Base-by-base conservation (phyloP, 257 asterid genomes). In the Capsicum rhomboideum region DNA sequence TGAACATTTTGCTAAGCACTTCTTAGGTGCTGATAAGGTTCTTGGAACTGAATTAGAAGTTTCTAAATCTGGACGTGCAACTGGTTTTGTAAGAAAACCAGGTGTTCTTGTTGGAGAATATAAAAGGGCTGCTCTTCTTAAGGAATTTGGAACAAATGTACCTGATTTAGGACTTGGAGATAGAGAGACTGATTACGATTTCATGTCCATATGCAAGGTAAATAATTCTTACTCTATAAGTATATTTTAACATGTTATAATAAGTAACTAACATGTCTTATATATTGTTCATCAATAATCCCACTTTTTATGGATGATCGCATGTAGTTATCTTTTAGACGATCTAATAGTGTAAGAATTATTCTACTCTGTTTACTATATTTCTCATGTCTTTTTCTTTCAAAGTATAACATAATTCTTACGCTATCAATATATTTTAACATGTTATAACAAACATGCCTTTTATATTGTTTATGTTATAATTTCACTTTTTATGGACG, bases 191-290 rank as follows among this genome's bases (percentile, higher is more conserved):
- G 99, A 94, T 88, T 92, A 90, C 28, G 92, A 89, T 53, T 94
- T 93, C 92, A 94, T 96, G 97, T 91, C 98, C 81, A 81, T 94
- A 26, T 96, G 98, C 92, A 94, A 96, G 99, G 99, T 95, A 79
- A n/a, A 40, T 56, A 8, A 20, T 20, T 56, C 2, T 56, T 7
- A 56, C 4, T 0, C 14, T 18, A 34, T 9, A 0, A 8, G 3
- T 68, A 34, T 40, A 29, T 66, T 17, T 29, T 66, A 29, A 16
- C 21, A 29, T 29, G 21, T 64, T 64, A 0, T 64, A 7, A 64
- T n/a, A 64, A 64, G 72, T 64, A 64, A 64, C 6, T 11, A 2
- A 50, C 54, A 46, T 61, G 10, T 0, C 23, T 18, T 4, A 53
- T 6, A 34, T 54, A 17, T 52, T 18, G 4, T 50, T 50, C 54